Conservation (phyloP, 2,329 filamentous ascomycete genomes). For the Claviceps paspali region DNA sequence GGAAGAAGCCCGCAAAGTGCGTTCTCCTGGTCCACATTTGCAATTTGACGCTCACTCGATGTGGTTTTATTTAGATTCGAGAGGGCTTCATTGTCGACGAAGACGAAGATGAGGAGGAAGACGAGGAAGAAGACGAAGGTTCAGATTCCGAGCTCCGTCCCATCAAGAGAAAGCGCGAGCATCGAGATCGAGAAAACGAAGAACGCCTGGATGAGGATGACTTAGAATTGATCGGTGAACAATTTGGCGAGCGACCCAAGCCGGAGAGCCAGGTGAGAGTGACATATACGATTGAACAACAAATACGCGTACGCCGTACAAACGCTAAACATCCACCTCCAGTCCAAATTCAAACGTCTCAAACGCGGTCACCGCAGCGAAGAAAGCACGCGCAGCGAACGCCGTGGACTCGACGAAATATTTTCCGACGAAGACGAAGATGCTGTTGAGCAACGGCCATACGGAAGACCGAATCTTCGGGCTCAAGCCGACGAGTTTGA, state of each 20-base stretch:
- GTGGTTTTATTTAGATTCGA: conserved; percentile 54
- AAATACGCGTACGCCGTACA: too few species aligned
- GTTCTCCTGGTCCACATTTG: background rate
- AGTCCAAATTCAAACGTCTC: conserved; percentile 91
- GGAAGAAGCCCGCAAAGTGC: conserved; percentile 63
- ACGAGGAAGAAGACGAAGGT: conserved; percentile 50
- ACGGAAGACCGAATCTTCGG: conserved; percentile 38
- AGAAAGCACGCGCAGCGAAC: conserved; percentile 45
- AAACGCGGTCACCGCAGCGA: conserved; percentile 80
- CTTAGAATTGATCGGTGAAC: conserved; percentile 82
- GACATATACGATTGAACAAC: too few species aligned
- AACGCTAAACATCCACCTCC: conserved; percentile 1
- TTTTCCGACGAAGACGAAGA: conserved; percentile 92
- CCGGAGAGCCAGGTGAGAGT: conserved; percentile 52
- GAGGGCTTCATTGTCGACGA: conserved; percentile 76
- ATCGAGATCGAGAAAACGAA: conserved; percentile 64
- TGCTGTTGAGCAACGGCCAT: conserved; percentile 37
- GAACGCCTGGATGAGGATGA: conserved; percentile 92
- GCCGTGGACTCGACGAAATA: conserved; percentile 73
- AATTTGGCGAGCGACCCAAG: conserved; percentile 48
- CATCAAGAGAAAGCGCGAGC: conserved; percentile 60
- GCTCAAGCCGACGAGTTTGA: conserved; percentile 66
- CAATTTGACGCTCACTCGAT: conserved; percentile 5
- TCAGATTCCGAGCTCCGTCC: conserved; percentile 37
- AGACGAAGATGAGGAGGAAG: conserved; percentile 63